Base-by-base conservation (phyloP, 2,329 filamentous ascomycete genomes). In the Ophiognomonia clavigignenti-juglandacearum region DNA sequence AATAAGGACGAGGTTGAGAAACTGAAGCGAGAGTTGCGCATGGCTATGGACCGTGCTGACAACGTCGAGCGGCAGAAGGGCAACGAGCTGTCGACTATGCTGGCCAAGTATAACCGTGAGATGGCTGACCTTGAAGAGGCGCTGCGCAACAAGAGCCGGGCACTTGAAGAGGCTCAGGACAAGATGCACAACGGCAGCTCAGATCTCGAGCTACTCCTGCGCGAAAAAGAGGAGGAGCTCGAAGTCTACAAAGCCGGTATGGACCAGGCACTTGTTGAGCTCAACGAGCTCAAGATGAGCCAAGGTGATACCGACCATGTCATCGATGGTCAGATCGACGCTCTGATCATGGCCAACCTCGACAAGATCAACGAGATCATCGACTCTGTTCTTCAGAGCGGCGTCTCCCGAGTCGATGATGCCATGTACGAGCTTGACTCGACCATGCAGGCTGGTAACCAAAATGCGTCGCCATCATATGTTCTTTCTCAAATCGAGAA, bases 171-270 rank as follows among this genome's bases (percentile, higher is more conserved):
- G 24, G 74, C 88, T 32, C 86, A 90, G 47, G 74, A 82, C 60
- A 89, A 86, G 65, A 76, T 88, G 43, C 80, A 83, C 22, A 88
- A 95, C 54, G 87, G 88, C 35, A 86, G 85, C 64, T 86, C 85
- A 1, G 93, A 97, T 60, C 82, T 96, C 19, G 90, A 96, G 64
- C 80, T 85, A 52, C 77, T 88, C 43, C 76, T 98, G 26, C 85
- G 86, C 39, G 93, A 97, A 54, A 97, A 96, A 73, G 93, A 98
- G 63, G 91, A 96, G 59, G 93, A 98, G 68, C 82, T 98, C 22
- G 93, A 97, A 67, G 91, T 97, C 39, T 96, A 96, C 78, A 96
- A 96, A 71, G 89, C 91, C 38, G 91, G 90, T 59, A 95, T 98
- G 88, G 93, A 98, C 62, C 88, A 97, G 70, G 91, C 92, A 3